Conservation (phyloP, 2,329 filamentous ascomycete species). For the Xylaria sp. region DNA sequence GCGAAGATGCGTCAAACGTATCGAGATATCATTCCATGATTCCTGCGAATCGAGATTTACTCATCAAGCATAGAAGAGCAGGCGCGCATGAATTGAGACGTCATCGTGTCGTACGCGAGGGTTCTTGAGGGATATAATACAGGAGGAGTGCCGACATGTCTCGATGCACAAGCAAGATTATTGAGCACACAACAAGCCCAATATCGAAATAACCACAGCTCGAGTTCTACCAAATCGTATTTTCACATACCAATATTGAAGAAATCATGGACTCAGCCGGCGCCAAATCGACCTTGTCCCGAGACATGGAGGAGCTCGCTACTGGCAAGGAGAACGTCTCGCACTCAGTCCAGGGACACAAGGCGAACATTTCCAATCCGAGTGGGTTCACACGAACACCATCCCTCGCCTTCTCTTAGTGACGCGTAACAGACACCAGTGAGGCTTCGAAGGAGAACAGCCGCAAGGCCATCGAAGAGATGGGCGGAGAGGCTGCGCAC, state of each 20-base stretch:
- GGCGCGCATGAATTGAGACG: neutral
- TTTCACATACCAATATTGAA: neutral
- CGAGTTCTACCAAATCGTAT: neutral
- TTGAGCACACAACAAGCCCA: neutral
- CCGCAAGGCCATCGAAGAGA: constrained; percentile 42
- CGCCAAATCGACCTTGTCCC: constrained; percentile 13
- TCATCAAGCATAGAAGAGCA: neutral
- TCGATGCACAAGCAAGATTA: neutral
- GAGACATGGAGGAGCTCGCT: constrained; percentile 15
- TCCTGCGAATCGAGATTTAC: neutral
- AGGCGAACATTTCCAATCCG: constrained; percentile 51
- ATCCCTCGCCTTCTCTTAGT: neutral
- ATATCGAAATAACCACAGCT: neutral
- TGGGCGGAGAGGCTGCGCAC: constrained; percentile 48
- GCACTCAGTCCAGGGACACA: constrained; percentile 41
- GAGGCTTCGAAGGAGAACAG: constrained; percentile 50
- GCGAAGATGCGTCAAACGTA: neutral
- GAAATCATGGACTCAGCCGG: constrained; percentile 13
- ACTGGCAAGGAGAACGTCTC: constrained; percentile 14
- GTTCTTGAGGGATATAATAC: neutral
- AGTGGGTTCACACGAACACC: constrained; percentile 36
- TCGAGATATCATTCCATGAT: neutral
- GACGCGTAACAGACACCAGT: constrained; percentile 43
- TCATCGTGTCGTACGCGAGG: neutral
- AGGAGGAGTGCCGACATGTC: neutral